Evolutionary conservation across 352 stramenopile species (phyloP), one percentile per base, ranked within the genome.

Genomic region (Globisporangium solare): DNA sequence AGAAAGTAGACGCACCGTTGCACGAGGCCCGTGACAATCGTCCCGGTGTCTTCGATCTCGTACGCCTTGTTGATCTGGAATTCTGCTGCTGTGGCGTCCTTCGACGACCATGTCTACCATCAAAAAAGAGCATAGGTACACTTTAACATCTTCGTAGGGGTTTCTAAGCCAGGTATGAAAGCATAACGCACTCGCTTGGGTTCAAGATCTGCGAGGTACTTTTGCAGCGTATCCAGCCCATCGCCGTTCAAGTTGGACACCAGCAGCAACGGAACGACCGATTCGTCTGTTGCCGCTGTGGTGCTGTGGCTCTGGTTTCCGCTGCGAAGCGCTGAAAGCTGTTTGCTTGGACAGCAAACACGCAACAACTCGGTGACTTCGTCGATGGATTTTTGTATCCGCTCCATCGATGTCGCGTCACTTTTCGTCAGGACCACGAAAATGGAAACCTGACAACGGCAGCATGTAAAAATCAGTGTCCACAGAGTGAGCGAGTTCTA

Each of bases 371-470:
- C 56, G 0, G 55, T 42, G 15, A 92, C 68, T 51, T 88, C 77
- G 6, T 67, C 55, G 6, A 89, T 47, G 1, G 70, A 72, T 22
- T 79, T 58, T 22, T 71, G 55, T 77, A 88, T 83, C 58, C 77
- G 71, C 15, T 74, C 67, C 3, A 54, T 48, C 1, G 61, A 66
- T 20, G 68, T 70, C 0, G 62, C 57, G 56, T 96, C 86, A 20
- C 64, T 74, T 51, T 96, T 94, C 6, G 83, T 94, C 31, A 96
- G 55, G 35, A 94, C 83, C 39, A 96, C 83, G 62, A 92, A 90
- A 27, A 94, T 64, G 6, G 71, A 68, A 13, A 89, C 70, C 61
- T 68, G 47, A 13, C 20, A 35, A 5, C 11, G 41, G n/a, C 4
- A 35, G 27, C 27, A 35, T 35, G 27, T n/a, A n/a, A n/a, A 35